Percentiles rank a stretch among this genome's conserved stretches.
These are phyloP conservation scores for Sporisorium exsertum DNA, from an alignment of 1,284 basidiomycete genomes.

Conservation along the genomic window DNA sequence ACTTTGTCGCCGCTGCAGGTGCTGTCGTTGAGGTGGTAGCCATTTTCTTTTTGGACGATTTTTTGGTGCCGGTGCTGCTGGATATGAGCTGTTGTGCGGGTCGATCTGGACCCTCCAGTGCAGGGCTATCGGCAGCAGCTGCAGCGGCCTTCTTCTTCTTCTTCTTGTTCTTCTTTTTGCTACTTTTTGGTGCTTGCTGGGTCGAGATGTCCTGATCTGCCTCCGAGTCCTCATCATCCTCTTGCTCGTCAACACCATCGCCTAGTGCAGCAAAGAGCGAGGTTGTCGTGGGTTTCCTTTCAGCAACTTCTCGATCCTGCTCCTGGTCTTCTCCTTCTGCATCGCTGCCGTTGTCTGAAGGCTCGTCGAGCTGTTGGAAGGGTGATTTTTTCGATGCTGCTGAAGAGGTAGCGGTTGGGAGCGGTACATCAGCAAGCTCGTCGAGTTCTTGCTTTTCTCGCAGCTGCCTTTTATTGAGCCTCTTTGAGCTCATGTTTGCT, in stretches of 20 bases:
- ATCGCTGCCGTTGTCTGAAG: constrained; percentile 6
- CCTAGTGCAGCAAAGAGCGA: constrained; percentile 57
- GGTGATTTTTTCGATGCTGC: constrained; percentile 12
- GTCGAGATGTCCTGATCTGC: constrained; percentile 39
- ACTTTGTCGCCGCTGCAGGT: constrained; percentile 2
- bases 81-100: constrained; percentile 15
- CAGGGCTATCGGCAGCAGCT: not conserved
- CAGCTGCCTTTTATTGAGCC: constrained; percentile 63
- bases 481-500: constrained; percentile 50
- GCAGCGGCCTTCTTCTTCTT: constrained; percentile 64
- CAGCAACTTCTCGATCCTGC: not conserved
- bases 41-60: constrained; percentile 36
- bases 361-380: constrained; percentile 26
- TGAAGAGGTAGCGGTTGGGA: constrained; percentile 18
- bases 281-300: constrained; percentile 11
- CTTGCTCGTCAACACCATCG: constrained; percentile 24
- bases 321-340: constrained; percentile 15
- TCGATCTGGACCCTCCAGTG: not conserved
- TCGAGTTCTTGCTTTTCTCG: constrained; percentile 64
- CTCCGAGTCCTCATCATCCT: constrained; percentile 32
- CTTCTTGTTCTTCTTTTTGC: constrained; percentile 59
- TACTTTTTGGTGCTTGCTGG: constrained; percentile 20
- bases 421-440: constrained; percentile 40
- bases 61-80: constrained; percentile 13
- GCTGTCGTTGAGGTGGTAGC: constrained; percentile 6